Percentiles rank a stretch among this genome's conserved stretches.
These are phyloP conservation scores for Penicillium crystallinum DNA, from an alignment of 495 filamentous ascomycete genomes.

Conservation along the genomic window DNA sequence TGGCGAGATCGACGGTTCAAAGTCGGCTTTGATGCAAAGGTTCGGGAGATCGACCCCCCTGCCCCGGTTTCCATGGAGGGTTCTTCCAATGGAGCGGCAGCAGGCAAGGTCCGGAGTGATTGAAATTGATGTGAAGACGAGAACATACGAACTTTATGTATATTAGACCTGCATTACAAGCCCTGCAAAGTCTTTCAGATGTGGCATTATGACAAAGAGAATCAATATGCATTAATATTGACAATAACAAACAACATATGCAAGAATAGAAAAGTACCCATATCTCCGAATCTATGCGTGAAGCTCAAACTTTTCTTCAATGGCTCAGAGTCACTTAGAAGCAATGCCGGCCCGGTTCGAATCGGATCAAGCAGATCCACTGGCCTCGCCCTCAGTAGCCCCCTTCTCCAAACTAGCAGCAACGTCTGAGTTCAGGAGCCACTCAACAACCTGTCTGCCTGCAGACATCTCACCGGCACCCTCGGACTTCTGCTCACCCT, in stretches of 20 bases:
- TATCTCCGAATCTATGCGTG: background rate
- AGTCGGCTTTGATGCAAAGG: slow-evolving; percentile 78
- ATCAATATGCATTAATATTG: slow-evolving; percentile 9
- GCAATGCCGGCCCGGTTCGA: background rate
- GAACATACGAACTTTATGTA: slow-evolving; percentile 7
- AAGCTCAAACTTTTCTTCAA: slow-evolving; percentile 9
- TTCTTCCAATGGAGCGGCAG: slow-evolving; percentile 12
- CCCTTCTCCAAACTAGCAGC: slow-evolving; percentile 32
- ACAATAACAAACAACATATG: slow-evolving; percentile 11
- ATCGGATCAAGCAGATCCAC: slow-evolving; percentile 10
- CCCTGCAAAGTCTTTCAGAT: background rate
- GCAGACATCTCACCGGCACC: slow-evolving; percentile 29
- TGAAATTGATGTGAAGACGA: slow-evolving; percentile 20
- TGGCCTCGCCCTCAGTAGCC: slow-evolving; percentile 21
- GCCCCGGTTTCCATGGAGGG: slow-evolving; percentile 5
- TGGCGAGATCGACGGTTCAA: slow-evolving; percentile 83
- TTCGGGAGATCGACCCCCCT: slow-evolving; percentile 44
- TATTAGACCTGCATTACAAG: slow-evolving; percentile 8
- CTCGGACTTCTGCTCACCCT: slow-evolving; percentile 12
- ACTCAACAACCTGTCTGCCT: slow-evolving; percentile 44
- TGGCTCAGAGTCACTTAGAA: background rate
- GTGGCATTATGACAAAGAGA: slow-evolving; percentile 1
- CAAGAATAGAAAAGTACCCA: slow-evolving; percentile 1
- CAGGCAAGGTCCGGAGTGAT: slow-evolving; percentile 25
- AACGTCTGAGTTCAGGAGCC: slow-evolving; percentile 41